A percentile compares a stretch with the other conserved stretches of the same genome.
Conservation (phyloP, 768 basidiomycete genomes). For the Psilocybe subaeruginosa region DNA sequence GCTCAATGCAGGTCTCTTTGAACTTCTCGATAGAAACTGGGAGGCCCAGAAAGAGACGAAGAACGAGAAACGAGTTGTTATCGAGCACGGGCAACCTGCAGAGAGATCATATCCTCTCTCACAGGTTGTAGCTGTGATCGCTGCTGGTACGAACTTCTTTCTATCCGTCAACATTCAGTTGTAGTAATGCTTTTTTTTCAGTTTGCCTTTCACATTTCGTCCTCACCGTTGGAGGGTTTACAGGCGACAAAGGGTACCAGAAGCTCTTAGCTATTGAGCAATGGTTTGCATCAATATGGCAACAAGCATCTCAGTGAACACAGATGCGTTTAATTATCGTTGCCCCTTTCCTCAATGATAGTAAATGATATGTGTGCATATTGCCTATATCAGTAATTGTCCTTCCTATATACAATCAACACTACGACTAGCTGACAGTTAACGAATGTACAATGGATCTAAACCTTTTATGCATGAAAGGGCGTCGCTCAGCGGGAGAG, state of each 20-base stretch:
- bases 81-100: background rate
- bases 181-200: conserved; percentile 20
- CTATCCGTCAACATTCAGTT: conserved; percentile 2
- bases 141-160: conserved; percentile 30
- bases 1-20: conserved; percentile 51
- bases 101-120: conserved; percentile 33
- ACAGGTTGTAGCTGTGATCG: conserved; percentile 38
- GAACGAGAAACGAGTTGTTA: conserved; percentile 1
- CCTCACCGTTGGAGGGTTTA: conserved; percentile 48
- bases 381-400: background rate
- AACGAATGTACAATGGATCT: conserved; percentile 6
- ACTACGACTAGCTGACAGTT: background rate
- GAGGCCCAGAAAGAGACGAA: conserved; percentile 16
- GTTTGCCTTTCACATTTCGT: conserved; percentile 54
- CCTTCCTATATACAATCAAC: conserved; percentile 1
- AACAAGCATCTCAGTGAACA: conserved; percentile 6
- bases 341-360: too few species aligned
- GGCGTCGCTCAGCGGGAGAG: conserved; percentile 5
- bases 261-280: conserved; percentile 44
- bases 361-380: background rate
- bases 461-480: background rate
- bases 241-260: conserved; percentile 46
- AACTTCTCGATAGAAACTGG: conserved; percentile 28
- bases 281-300: conserved; percentile 33
- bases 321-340: background rate